Conservation (phyloP, 345 rosid species). For the Brassica carinata region DNA sequence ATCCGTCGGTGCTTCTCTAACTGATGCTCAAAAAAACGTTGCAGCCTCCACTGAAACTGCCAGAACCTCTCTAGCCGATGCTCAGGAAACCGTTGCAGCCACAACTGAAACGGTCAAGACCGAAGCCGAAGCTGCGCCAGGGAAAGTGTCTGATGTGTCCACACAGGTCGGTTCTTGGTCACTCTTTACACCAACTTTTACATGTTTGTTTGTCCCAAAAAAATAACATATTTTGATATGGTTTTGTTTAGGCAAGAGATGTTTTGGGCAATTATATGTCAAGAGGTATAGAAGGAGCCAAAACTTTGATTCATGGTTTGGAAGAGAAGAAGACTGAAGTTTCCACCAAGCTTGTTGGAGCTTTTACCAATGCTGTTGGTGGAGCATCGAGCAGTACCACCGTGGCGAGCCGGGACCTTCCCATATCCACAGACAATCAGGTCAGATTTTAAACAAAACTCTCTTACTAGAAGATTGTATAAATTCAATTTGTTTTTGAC, state of each 20-base stretch:
- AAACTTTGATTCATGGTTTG: constrained; percentile 8
- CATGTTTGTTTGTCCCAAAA: not conserved
- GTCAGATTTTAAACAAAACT: constrained; percentile 10
- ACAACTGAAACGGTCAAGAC: constrained; percentile 33
- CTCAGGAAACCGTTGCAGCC: constrained; percentile 11
- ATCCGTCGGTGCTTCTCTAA: constrained; percentile 18
- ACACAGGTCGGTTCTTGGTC: constrained; percentile 28
- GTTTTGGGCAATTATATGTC: constrained; percentile 30
- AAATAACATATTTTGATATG: not conserved
- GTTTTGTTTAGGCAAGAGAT: constrained; percentile 30
- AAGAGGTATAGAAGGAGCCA: constrained; percentile 37
- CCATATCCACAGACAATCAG: constrained; percentile 41
- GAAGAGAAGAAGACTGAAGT: constrained; percentile 34
- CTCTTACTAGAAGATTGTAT: constrained; percentile 11
- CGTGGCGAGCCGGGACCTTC: constrained; percentile 34
- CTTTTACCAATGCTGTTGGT: constrained; percentile 16
- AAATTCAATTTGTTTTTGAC: constrained; percentile 22
- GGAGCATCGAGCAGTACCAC: constrained; percentile 40
- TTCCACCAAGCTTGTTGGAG: constrained; percentile 36
- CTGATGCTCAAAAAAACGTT: constrained; percentile 29
- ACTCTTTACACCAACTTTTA: not conserved
- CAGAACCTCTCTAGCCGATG: not conserved
- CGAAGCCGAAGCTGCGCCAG: constrained; percentile 20
- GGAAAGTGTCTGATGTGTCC: constrained; percentile 21
- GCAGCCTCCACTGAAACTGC: constrained; percentile 25